These are phyloP conservation scores for Rhynchosporium agropyri DNA, from an alignment of 2,329 filamentous ascomycete species.

Conservation along the genomic window DNA sequence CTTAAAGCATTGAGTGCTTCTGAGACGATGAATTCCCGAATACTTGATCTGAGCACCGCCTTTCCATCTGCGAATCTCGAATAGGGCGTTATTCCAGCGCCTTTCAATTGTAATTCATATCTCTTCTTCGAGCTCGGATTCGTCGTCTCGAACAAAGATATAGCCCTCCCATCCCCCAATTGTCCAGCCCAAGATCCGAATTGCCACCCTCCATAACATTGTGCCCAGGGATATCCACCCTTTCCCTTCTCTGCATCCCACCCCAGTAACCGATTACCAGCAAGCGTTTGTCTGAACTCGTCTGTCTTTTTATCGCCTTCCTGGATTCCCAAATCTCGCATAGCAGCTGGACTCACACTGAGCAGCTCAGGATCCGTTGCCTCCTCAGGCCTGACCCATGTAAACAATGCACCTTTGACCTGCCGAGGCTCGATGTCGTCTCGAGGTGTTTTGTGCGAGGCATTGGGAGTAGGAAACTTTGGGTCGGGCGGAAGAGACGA, in stretches of 20 bases:
- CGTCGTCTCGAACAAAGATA: constrained; percentile 88
- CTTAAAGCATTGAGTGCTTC: constrained; percentile 84
- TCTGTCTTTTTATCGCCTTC: constrained; percentile 68
- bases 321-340: constrained; percentile 79
- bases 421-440: constrained; percentile 76
- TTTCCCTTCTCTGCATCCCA: constrained; percentile 67
- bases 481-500: constrained; percentile 74
- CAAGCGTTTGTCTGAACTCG: constrained; percentile 75
- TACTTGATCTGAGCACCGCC: constrained; percentile 88
- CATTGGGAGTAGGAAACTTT: constrained; percentile 75
- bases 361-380: constrained; percentile 76
- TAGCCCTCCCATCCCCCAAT: constrained; percentile 90
- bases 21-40: constrained; percentile 90
- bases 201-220: constrained; percentile 88
- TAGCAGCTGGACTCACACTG: constrained; percentile 74
- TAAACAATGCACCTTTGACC: constrained; percentile 84
- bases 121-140: constrained; percentile 71
- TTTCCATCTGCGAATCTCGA: constrained; percentile 95
- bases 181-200: constrained; percentile 94
- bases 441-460: constrained; percentile 80
- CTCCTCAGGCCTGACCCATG: constrained; percentile 82
- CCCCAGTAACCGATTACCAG: constrained; percentile 81
- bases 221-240: constrained; percentile 93
- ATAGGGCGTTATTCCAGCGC: constrained; percentile 90
- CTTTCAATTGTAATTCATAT: constrained; percentile 94